These are phyloP conservation scores for Emergomyces pasteurianus DNA, from an alignment of 2,329 filamentous ascomycete species.

Conservation along the genomic window DNA sequence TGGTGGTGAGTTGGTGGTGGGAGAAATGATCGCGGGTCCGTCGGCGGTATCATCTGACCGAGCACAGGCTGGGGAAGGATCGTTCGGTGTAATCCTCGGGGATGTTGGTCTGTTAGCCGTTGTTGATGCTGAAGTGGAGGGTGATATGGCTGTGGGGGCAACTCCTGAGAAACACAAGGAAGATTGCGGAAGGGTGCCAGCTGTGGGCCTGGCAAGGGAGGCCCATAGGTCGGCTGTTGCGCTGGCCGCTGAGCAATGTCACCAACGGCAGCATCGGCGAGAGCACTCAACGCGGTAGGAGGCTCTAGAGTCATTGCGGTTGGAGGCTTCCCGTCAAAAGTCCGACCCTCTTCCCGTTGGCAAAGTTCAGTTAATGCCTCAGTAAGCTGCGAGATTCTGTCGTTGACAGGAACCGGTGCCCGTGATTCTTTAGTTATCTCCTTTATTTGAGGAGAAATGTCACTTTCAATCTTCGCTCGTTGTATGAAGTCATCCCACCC, in stretches of 20 bases:
- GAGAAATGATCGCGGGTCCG: conserved; percentile 23
- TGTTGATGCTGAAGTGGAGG: conserved; percentile 38
- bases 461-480: conserved; percentile 26
- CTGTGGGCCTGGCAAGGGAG: conserved; percentile 1
- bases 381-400: conserved; percentile 8
- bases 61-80: conserved; percentile 20
- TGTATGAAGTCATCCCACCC: conserved; percentile 32
- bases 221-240: neutral
- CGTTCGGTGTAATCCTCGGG: conserved; percentile 15
- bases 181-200: conserved; percentile 1
- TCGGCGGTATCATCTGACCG: conserved; percentile 10
- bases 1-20: conserved; percentile 20
- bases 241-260: neutral
- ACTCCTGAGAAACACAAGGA: neutral
- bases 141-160: conserved; percentile 3
- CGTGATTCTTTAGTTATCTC: conserved; percentile 19
- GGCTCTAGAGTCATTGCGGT: neutral
- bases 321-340: conserved; percentile 17
- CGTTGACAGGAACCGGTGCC: neutral
- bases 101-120: conserved; percentile 30
- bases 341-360: conserved; percentile 15
- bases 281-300: conserved; percentile 20
- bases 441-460: conserved; percentile 29
- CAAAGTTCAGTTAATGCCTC: conserved; percentile 16
- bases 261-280: conserved; percentile 21